Evolutionary conservation across 306 rosid species (phyloP), one percentile per base, ranked within the genome.

Genomic region (Morella rubra): DNA sequence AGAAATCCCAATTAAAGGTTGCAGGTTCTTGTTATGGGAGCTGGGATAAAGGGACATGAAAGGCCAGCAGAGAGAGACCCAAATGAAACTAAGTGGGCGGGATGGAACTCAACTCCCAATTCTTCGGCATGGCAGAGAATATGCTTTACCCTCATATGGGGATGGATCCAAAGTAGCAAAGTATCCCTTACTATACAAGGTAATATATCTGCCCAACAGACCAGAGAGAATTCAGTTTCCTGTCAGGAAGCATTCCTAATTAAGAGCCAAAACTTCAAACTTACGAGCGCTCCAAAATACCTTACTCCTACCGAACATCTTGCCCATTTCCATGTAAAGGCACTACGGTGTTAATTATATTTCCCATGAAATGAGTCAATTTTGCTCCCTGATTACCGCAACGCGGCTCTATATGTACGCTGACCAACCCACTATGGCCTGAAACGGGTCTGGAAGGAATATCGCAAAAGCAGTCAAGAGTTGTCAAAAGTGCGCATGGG

Each of bases 121-220:
- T 79, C 65, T 71, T 70, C 79, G 78, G 56, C 40, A 50, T 42
- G 41, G 70, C 67, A 22, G 71, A 68, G 83, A 73, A 75, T 75
- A 84, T 89, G 86, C 86, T 47, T 77, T 69, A 71, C 84, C 86
- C n/a, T 54, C 11, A 16, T 7, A 58, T 71, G 24, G 68, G 73
- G 49, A 74, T 62, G 79, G 73, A 81, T 41, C 50, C 41, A 65
- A 81, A 74, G 84, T 41, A 46, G 50, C 22, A 72, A 82, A 76
- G 87, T 45, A 85, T 88, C 77, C 58, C 84, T 78, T 77, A 42
- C 69, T 3, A 24, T 71, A 5, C 54, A 82, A 85, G 87, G 37
- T 32, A 32, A 32, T 32, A 32, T 32, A 32, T 32, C 3, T 32
- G 37, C 37, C 37, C 37, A 32, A 32, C 37, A 32, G 2, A 32